These are phyloP conservation scores for Penicillium aurantiogriseum DNA, from an alignment of 2,329 filamentous ascomycete species.

Conservation along the genomic window DNA sequence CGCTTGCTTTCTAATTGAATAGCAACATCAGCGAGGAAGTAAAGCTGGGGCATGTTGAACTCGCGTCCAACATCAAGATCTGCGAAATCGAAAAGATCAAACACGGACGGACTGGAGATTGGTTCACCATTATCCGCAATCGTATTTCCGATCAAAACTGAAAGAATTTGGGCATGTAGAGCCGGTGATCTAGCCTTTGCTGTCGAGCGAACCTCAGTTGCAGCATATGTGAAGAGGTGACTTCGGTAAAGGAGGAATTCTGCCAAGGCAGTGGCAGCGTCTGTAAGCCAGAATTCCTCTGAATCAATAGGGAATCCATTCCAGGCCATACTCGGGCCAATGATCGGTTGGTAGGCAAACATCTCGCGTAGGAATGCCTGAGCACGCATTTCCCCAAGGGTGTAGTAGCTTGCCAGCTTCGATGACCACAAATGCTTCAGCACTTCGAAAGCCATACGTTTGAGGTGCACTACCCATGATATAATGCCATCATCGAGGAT, in stretches of 20 bases:
- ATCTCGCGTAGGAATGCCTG: constrained; percentile 78
- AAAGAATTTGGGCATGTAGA: constrained; percentile 64
- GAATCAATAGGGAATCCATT: constrained; percentile 63
- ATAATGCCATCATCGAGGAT: constrained; percentile 60
- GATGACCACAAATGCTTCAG: constrained; percentile 81
- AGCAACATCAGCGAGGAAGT: constrained; percentile 65
- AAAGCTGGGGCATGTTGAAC: constrained; percentile 53
- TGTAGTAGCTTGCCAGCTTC: constrained; percentile 69
- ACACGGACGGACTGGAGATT: constrained; percentile 70
- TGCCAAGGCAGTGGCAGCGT: constrained; percentile 67
- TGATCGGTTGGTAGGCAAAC: constrained; percentile 68
- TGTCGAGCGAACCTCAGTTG: constrained; percentile 77
- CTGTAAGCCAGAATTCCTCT: constrained; percentile 66
- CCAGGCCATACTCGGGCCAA: constrained; percentile 70
- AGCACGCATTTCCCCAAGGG: constrained; percentile 74
- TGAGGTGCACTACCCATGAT: constrained; percentile 68
- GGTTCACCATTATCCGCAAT: constrained; percentile 65
- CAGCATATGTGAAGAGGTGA: constrained; percentile 78
- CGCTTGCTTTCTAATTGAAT: constrained; percentile 63
- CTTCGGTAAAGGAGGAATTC: constrained; percentile 77
- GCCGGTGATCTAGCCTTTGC: constrained; percentile 68
- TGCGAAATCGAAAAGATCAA: constrained; percentile 92
- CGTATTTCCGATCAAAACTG: constrained; percentile 69
- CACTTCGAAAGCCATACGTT: constrained; percentile 68
- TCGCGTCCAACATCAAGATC: constrained; percentile 57